Evolutionary conservation across 768 basidiomycete genomes (phyloP).

Genomic region (Pleurotus djamor): DNA sequence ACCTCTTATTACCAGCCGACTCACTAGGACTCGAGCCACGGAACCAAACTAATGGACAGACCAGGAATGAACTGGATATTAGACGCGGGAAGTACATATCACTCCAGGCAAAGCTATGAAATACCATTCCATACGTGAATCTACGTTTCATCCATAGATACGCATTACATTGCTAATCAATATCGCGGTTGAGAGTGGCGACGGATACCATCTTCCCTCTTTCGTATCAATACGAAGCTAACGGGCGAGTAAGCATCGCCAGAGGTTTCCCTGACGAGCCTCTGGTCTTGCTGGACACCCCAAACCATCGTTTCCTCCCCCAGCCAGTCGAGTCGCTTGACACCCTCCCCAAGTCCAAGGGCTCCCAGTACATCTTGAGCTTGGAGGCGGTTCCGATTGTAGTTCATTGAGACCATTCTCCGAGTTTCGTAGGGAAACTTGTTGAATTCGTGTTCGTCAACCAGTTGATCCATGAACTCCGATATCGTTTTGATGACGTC

Average conservation of each 20-base stretch:
- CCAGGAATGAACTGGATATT: too few species aligned
- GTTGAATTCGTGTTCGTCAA: slow-evolving; percentile 53
- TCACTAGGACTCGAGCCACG: not conserved
- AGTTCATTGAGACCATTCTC: slow-evolving; percentile 46
- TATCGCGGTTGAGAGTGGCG: too few species aligned
- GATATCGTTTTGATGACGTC: slow-evolving; percentile 60
- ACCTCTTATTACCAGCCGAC: not conserved
- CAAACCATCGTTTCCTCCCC: slow-evolving; percentile 58
- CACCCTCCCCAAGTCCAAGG: slow-evolving; percentile 57
- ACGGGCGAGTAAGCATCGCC: slow-evolving; percentile 22
- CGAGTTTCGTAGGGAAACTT: slow-evolving; percentile 29
- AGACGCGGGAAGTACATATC: too few species aligned
- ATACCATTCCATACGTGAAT: too few species aligned
- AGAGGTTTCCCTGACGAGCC: slow-evolving; percentile 37
- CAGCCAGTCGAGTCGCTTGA: slow-evolving; percentile 70
- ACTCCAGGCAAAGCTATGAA: too few species aligned
- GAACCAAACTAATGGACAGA: too few species aligned
- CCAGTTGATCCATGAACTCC: slow-evolving; percentile 44
- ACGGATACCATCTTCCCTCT: not conserved
- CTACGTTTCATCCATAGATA: too few species aligned
- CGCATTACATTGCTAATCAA: too few species aligned
- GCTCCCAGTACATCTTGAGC: slow-evolving; percentile 59
- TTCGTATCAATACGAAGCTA: not conserved
- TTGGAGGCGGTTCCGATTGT: slow-evolving; percentile 64
- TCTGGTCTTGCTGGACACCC: slow-evolving; percentile 50